Evolutionary conservation across 805 yeast genomes (phyloP), one percentile per base, ranked within the genome.

Genomic region (Candida michaelii): DNA sequence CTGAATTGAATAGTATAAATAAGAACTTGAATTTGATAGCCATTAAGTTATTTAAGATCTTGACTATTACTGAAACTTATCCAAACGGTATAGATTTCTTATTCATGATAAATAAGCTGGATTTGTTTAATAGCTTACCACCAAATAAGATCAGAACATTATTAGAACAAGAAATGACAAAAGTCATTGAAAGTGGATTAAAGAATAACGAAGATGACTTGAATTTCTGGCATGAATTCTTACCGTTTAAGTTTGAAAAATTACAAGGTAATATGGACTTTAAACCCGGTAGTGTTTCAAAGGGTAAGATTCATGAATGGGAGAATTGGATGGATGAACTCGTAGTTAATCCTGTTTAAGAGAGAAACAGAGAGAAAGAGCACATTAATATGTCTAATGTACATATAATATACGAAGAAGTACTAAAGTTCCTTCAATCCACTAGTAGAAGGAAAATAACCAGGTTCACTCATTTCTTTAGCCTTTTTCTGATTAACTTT

Each of bases 91-190:
- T 85, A 16, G 91, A 87, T 56, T 71, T 85, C 31, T 66, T 85
- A 36, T 65, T 93, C 45, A 93, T 90, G 13, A 82, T 93, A 47
- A 91, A 91, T 67, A 91, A 91, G 60, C 76, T 77, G 39, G 98
- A 93, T 53, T 74, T 83, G 30, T 93, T 93, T 66, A 87, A 89
- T 47, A 78, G 95, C 12, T 77, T 88, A 52, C 91, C 93, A 15
- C 71, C 81, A 8, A 53, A 63, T 39, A 81, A 84, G 55, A 76
- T 90, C 39, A 74, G 68, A 50, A 70, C 71, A 18, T 59, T 79
- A 30, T 61, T 91, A 42, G 91, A 85, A 54, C 48, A 58, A 5
- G 95, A 85, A 56, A 74, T 89, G 50, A 75, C 77, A 34, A 71
- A 72, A 35, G 65, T 81, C 35, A 71, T 83, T 25, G 55, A 66